Percentiles rank a stretch among this genome's conserved stretches.
Evolutionary conservation across 2,329 filamentous ascomycete species (phyloP).

Genomic region (Aureobasidium melanogenum): DNA sequence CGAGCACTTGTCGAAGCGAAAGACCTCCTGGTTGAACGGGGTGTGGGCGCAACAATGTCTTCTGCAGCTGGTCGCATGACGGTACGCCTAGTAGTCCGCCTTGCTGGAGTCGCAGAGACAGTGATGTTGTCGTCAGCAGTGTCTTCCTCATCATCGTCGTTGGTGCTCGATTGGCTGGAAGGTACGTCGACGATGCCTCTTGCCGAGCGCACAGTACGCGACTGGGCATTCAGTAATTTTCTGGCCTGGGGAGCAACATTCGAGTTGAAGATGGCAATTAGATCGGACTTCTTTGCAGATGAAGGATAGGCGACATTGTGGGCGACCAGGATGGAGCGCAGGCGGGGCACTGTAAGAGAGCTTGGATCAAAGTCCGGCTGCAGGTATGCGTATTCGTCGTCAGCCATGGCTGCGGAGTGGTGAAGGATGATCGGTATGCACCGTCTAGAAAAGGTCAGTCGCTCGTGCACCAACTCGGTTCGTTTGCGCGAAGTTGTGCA

Average conservation of each 20-base stretch:
- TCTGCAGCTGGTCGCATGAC: conserved; percentile 31
- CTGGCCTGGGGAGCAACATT: conserved; percentile 69
- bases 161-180: conserved; percentile 57
- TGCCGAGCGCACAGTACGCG: conserved; percentile 75
- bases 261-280: conserved; percentile 74
- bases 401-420: conserved; percentile 10
- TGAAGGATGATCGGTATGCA: not conserved
- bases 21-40: conserved; percentile 20
- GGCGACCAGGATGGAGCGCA: conserved; percentile 84
- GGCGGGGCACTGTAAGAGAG: conserved; percentile 73
- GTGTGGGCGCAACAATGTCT: conserved; percentile 34
- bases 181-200: conserved; percentile 66
- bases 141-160: conserved; percentile 36
- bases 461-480: not conserved
- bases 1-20: conserved; percentile 23
- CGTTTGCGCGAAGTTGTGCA: not conserved
- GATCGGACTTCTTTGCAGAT: conserved; percentile 82
- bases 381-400: conserved; percentile 66
- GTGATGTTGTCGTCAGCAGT: conserved; percentile 45
- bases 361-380: conserved; percentile 77
- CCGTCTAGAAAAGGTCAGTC: not conserved
- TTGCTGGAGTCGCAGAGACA: conserved; percentile 32
- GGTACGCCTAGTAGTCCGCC: conserved; percentile 20
- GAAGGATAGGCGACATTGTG: conserved; percentile 81
- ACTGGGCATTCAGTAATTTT: conserved; percentile 65